Evolutionary conservation across 352 stramenopile genomes (phyloP).

Genomic region (Globisporangium iwayamae): DNA sequence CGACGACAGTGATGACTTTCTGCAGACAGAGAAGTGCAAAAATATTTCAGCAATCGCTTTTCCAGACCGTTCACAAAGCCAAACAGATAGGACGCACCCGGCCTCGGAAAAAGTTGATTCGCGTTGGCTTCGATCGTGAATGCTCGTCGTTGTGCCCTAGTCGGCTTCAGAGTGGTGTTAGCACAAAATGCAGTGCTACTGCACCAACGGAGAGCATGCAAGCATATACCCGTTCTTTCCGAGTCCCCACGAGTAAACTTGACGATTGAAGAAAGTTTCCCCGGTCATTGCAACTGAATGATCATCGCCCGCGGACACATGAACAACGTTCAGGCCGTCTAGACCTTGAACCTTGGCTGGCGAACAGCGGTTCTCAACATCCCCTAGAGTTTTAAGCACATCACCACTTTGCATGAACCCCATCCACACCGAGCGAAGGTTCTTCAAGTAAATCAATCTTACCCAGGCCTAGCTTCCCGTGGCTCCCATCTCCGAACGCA

Average conservation of each 20-base stretch:
- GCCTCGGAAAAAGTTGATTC: slow-evolving; percentile 68
- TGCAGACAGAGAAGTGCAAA: slow-evolving; percentile 14
- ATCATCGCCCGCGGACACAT: slow-evolving; percentile 59
- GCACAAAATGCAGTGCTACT: no score
- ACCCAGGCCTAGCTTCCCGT: slow-evolving; percentile 68
- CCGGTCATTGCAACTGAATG: slow-evolving; percentile 65
- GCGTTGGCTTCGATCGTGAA: slow-evolving; percentile 51
- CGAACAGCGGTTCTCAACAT: slow-evolving; percentile 29
- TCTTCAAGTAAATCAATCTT: neutral
- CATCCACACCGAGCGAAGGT: neutral
- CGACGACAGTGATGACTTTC: slow-evolving; percentile 65
- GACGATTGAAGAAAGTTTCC: slow-evolving; percentile 60
- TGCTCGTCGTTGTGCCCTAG: slow-evolving; percentile 64
- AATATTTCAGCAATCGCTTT: neutral
- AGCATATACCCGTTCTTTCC: slow-evolving; percentile 54
- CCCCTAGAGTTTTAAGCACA: slow-evolving; percentile 29
- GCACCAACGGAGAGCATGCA: neutral
- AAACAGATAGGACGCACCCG: slow-evolving; percentile 21
- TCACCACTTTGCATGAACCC: neutral
- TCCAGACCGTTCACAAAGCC: neutral
- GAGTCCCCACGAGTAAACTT: slow-evolving; percentile 79
- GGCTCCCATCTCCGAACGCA: slow-evolving; percentile 57
- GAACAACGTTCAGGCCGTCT: slow-evolving; percentile 50
- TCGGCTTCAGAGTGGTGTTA: slow-evolving; percentile 26
- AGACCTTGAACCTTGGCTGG: slow-evolving; percentile 40